Conservation (phyloP, 345 rosid species). For the Nephelium lappaceum region DNA sequence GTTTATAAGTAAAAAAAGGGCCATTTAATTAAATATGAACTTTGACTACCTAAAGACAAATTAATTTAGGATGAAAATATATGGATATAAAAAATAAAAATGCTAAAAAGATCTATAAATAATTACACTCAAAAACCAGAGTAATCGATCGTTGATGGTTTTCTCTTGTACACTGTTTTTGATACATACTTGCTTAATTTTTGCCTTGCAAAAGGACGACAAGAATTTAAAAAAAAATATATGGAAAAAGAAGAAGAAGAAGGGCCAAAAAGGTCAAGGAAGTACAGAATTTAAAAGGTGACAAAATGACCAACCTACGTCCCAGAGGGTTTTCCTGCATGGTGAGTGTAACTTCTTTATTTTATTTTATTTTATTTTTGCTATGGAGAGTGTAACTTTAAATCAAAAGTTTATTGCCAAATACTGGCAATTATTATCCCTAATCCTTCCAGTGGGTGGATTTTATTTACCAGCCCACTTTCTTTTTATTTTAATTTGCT, state of each 20-base stretch:
- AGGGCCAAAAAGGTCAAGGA: not conserved
- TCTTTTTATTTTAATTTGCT: not conserved
- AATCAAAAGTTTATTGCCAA: not conserved
- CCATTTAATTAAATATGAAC: not conserved
- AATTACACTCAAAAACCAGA: too few relatives aligned
- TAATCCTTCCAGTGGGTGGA: not conserved
- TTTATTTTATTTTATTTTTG: too few relatives aligned
- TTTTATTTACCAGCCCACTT: too few relatives aligned
- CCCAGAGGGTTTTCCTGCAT: conserved; percentile 4
- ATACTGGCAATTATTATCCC: not conserved
- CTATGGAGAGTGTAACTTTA: not conserved
- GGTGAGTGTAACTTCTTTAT: conserved; percentile 5
- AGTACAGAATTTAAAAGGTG: not conserved
- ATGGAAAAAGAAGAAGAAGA: not conserved
- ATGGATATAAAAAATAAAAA: too few relatives aligned
- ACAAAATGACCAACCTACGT: not conserved
- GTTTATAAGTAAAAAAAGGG: too few relatives aligned
- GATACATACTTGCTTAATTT: not conserved
- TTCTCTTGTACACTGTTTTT: not conserved
- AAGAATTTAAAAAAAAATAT: too few relatives aligned
- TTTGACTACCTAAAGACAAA: not conserved
- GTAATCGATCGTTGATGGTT: not conserved
- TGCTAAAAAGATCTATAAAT: not conserved
- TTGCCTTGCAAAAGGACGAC: not conserved
- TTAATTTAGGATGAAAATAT: not conserved